Base-by-base conservation (phyloP, 495 filamentous ascomycete genomes). In the Evernia prunastri region DNA sequence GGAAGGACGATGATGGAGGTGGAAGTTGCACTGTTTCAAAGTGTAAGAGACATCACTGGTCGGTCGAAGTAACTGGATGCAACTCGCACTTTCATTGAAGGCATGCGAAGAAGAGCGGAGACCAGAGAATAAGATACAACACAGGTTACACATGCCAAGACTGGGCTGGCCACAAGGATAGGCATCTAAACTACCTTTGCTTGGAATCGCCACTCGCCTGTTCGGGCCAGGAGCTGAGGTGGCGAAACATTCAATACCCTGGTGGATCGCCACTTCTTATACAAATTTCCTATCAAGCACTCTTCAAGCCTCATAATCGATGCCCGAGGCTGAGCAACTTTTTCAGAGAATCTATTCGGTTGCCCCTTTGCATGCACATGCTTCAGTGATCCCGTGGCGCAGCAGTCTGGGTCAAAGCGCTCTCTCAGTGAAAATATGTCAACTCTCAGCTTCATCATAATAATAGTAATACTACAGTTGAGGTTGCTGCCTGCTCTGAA, bases 351-450 rank as follows among this genome's bases (percentile, higher is more conserved):
- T 54, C n/a, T 33, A 27, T 20, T 54, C 33, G 15, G 17, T 10
- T 54, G 29, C 49, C 49, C 27, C 27, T 20, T 31, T 53, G 9
- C 25, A 4, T 29, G n/a, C n/a, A n/a, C n/a, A n/a, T 51, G 25
- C 47, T 51, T 51, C 42, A 6, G 47, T 51, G 25, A 23, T 51
- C 29, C 42, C 3, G 47, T 51, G 27, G 51, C 51, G 29, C 51
- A 54, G 51, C 51, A 1, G 51, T 33, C 27, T 54, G 17, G 17
- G 29, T 54, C 51, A 54, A 54, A 54, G 51, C 51, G 51, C 29
- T 2, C 0, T 10, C 8, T 54, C 29, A 3, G 12, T 35, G 36
- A 54, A 8, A 33, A 54, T n/a, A 31, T 9, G 33, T 33, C 5
- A 20, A 4, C 17, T 54, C 29, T 20, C 51, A 54, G 51, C 51